These are phyloP conservation scores for Apiospora hydei DNA, from an alignment of 2,329 filamentous ascomycete genomes.

Conservation along the genomic window DNA sequence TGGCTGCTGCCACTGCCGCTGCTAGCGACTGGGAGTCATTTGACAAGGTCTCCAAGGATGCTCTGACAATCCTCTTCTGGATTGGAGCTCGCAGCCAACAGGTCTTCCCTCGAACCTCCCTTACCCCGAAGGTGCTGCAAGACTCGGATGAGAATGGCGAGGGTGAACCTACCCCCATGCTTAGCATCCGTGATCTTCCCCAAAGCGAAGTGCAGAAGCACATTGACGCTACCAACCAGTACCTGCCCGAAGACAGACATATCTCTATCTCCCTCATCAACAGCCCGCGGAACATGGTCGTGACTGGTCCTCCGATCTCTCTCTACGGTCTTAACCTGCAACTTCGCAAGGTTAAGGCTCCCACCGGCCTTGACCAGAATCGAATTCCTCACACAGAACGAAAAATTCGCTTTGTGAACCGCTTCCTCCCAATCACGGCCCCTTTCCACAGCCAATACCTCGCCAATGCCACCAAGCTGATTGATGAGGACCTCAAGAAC, in stretches of 20 bases:
- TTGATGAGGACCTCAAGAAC: constrained; percentile 87
- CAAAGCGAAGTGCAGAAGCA: constrained; percentile 91
- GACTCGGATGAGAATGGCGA: constrained; percentile 95
- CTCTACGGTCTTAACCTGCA: constrained; percentile 95
- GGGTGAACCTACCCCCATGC: constrained; percentile 95
- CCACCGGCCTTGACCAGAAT: constrained; percentile 96
- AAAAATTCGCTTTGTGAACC: constrained; percentile 95
- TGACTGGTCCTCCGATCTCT: constrained; percentile 94
- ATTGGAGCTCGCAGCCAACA: constrained; percentile 97
- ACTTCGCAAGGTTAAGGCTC: constrained; percentile 94
- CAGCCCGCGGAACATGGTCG: constrained; percentile 95
- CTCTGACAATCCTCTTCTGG: constrained; percentile 96
- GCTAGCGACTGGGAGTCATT: constrained; percentile 95
- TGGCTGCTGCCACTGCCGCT: constrained; percentile 89
- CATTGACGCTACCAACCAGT: constrained; percentile 95
- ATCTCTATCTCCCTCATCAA: constrained; percentile 96
- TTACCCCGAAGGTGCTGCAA: constrained; percentile 88
- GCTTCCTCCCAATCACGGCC: constrained; percentile 95
- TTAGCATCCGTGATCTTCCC: constrained; percentile 94
- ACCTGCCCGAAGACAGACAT: constrained; percentile 89
- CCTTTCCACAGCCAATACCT: constrained; percentile 99
- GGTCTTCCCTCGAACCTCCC: constrained; percentile 92
- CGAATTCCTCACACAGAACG: constrained; percentile 93
- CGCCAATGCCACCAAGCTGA: constrained; percentile 78
- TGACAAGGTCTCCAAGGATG: constrained; percentile 77